Evolutionary conservation across 1,139 yeast genomes (phyloP).

Genomic region (Hemisphaericaspora lyxosophila): DNA sequence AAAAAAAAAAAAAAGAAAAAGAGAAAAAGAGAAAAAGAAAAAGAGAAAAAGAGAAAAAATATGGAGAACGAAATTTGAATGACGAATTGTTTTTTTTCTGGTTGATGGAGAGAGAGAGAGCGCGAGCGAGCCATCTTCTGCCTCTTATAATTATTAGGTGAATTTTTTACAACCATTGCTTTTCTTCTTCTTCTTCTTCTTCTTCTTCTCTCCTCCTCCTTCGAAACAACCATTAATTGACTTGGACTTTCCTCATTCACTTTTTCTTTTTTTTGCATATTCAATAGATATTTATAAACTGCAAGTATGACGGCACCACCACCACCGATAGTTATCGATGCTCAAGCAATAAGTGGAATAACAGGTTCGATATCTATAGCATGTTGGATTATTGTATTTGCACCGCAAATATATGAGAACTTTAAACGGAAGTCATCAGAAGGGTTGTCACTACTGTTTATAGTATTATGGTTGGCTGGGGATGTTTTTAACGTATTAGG

Average conservation of each 20-base stretch:
- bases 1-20: neutral
- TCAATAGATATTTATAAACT: no score
- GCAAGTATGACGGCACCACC: slow-evolving; percentile 49
- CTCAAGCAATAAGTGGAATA: slow-evolving; percentile 82
- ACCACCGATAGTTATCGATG: slow-evolving; percentile 66
- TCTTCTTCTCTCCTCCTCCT: no score
- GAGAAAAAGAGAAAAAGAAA: slow-evolving; percentile 1
- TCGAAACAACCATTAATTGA: no score
- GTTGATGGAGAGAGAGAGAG: no score
- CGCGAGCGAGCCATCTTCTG: no score
- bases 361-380: slow-evolving; percentile 92
- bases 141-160: no score
- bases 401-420: slow-evolving; percentile 94
- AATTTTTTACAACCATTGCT: no score
- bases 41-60: neutral
- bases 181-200: no score
- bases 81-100: neutral
- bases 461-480: slow-evolving; percentile 83
- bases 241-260: no score
- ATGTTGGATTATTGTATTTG: slow-evolving; percentile 97
- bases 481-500: slow-evolving; percentile 91
- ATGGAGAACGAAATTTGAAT: neutral
- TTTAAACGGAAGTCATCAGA: slow-evolving; percentile 81
- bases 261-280: no score
- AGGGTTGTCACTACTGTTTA: slow-evolving; percentile 80